Conservation (phyloP, 805 yeast species). For the Novakomyces olei region DNA sequence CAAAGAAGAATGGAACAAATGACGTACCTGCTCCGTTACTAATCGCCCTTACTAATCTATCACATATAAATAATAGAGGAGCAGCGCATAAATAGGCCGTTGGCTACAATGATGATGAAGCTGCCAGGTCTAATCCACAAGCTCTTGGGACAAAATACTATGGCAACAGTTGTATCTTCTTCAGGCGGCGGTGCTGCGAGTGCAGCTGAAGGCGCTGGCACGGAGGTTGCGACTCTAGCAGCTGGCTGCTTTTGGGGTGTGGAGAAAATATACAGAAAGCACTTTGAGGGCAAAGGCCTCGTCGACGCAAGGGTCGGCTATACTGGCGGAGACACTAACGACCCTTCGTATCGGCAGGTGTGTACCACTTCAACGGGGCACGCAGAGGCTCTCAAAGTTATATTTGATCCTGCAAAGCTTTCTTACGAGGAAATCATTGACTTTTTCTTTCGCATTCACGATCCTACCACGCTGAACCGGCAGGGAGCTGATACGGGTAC, state of each 20-base stretch:
- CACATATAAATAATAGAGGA: too few relatives aligned
- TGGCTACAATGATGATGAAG: too few relatives aligned
- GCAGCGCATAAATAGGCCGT: too few relatives aligned
- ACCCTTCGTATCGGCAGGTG: conserved; percentile 49
- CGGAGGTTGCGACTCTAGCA: conserved; percentile 10
- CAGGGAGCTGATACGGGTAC: conserved; percentile 85
- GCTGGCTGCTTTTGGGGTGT: conserved; percentile 59
- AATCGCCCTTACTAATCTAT: too few relatives aligned
- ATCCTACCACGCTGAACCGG: conserved; percentile 61
- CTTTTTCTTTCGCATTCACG: conserved; percentile 80
- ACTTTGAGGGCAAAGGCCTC: conserved; percentile 38
- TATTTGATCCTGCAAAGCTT: conserved; percentile 52
- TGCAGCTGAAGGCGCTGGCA: too few relatives aligned
- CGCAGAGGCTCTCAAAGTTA: conserved; percentile 68
- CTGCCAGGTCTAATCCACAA: too few relatives aligned
- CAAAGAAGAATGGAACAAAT: too few relatives aligned
- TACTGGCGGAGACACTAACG: conserved; percentile 44
- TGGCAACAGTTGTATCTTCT: too few relatives aligned
- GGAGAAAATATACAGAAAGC: conserved; percentile 58
- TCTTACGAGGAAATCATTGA: conserved; percentile 41
- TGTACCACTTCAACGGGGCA: conserved; percentile 55
- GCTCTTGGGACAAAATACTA: too few relatives aligned
- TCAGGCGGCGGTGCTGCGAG: too few relatives aligned
- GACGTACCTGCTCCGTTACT: too few relatives aligned
- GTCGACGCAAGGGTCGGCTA: conserved; percentile 71